Base-by-base conservation (phyloP, 345 rosid genomes). In the Orychophragmus violaceus region DNA sequence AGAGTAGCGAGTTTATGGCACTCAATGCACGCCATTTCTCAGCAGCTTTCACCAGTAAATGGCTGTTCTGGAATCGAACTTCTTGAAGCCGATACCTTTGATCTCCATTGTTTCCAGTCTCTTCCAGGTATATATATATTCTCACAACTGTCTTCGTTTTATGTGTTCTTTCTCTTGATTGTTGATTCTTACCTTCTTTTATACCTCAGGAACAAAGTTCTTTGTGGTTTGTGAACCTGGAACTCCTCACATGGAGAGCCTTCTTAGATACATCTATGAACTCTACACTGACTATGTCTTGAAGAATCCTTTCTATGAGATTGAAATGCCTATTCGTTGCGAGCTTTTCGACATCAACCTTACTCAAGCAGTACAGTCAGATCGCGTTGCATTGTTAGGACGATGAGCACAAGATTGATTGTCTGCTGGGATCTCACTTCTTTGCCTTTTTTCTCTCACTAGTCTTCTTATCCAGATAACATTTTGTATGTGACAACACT, bases 11-110 rank as follows among this genome's bases (percentile, higher is more conserved):
- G 97, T 82, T 79, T 94, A 67, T 90, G 96, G 99, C 97, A 94
- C 74, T 94, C 97, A 10, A 94, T 94, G 99, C 97, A 94, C 76
- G 99, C 99, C 39, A 94, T 94, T 69, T 94, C 99, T 28, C 99
- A 94, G 79, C 99, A 94, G 81, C 76, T 94, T 55, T 94, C 99
- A 21, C 99, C 99, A 5, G 83, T 79, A 3, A 67, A 82, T 50
- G 97, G 96, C 3, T 90, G 99, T 72, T 64, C 83, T n/a, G 99
- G 99, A 55, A 90, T 94, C 24, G 96, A 94, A 69, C 93, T 94
- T 50, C 95, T 94, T 8, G 86, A 90, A 81, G 99, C 99, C 2
- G 97, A 94, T 29, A 86, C 94, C 2, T 94, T 94, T 67, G 96
- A 94, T 80, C 96, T 90, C 69, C 90, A 94, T 71, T 94, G 99